A percentile compares a stretch with the other conserved stretches of the same genome.
Conservation (phyloP, 2,329 filamentous ascomycete genomes). For the Pestalotiopsis sp. region DNA sequence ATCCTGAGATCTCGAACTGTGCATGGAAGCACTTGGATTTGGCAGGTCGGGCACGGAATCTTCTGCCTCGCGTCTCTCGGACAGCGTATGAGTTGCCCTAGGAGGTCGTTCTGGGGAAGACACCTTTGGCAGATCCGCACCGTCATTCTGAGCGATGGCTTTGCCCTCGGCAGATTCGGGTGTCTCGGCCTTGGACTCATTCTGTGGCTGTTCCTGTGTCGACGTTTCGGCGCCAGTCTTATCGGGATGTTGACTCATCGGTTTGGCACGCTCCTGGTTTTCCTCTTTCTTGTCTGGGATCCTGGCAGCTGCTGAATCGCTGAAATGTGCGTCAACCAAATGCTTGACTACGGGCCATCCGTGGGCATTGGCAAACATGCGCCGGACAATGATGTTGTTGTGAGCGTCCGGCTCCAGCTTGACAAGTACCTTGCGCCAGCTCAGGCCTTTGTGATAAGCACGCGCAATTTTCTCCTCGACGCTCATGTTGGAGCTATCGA, state of each 20-base stretch:
- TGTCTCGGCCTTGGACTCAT: not conserved
- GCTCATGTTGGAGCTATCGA: slow-evolving; percentile 73
- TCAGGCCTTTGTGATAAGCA: slow-evolving; percentile 87
- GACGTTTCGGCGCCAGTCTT: slow-evolving; percentile 69
- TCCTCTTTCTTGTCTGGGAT: slow-evolving; percentile 70
- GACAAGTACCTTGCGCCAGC: slow-evolving; percentile 96
- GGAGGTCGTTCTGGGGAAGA: not conserved
- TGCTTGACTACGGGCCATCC: slow-evolving; percentile 98
- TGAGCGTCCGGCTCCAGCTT: slow-evolving; percentile 95
- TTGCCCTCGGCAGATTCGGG: not conserved
- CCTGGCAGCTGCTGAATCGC: slow-evolving; percentile 68
- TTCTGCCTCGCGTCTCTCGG: slow-evolving; percentile 39
- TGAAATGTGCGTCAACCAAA: slow-evolving; percentile 92
- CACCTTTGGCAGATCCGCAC: not conserved
- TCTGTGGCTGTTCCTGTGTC: slow-evolving; percentile 32
- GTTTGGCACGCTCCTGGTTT: slow-evolving; percentile 70
- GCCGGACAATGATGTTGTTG: slow-evolving; percentile 96
- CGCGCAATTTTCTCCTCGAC: slow-evolving; percentile 98
- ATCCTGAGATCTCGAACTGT: slow-evolving; percentile 10
- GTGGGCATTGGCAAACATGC: slow-evolving; percentile 96
- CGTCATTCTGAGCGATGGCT: not conserved
- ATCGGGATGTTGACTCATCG: slow-evolving; percentile 56
- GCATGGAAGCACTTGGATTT: slow-evolving; percentile 19
- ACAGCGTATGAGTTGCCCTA: not conserved
- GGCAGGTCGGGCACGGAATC: slow-evolving; percentile 52